Evolutionary conservation across 1,284 basidiomycete genomes (phyloP).

Genomic region (Chalciporus sp.): DNA sequence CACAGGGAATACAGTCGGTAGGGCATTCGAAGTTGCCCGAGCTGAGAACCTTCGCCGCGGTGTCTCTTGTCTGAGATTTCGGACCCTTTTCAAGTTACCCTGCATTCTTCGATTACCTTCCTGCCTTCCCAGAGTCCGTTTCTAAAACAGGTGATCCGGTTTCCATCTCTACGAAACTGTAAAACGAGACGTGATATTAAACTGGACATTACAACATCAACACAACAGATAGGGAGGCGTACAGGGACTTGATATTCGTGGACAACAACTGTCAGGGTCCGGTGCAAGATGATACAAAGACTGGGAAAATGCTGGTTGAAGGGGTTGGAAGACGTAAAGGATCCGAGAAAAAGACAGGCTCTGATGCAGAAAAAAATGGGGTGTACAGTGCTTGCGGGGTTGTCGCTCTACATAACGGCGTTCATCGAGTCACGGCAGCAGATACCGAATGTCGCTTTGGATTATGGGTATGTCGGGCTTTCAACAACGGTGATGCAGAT

Average conservation of each 20-base stretch:
- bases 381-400: constrained; percentile 11
- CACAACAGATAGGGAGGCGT: constrained; percentile 5
- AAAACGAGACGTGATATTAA: constrained; percentile 13
- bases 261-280: constrained; percentile 18
- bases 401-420: constrained; percentile 14
- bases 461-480: constrained; percentile 29
- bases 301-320: background rate
- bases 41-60: constrained; percentile 28
- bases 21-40: constrained; percentile 12
- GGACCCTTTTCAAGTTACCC: constrained; percentile 21
- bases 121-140: constrained; percentile 9
- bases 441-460: constrained; percentile 33
- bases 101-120: constrained; percentile 23
- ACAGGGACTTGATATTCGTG: constrained; percentile 16
- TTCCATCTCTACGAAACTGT: constrained; percentile 14
- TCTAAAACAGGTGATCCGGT: constrained; percentile 17
- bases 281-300: constrained; percentile 26
- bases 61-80: constrained; percentile 26
- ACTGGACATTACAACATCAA: constrained; percentile 27
- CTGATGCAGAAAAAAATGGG: constrained; percentile 7
- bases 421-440: constrained; percentile 30
- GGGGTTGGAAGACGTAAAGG: constrained; percentile 18
- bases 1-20: constrained; percentile 6
- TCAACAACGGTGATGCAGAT: constrained; percentile 29
- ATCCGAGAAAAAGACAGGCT: constrained; percentile 7